A percentile compares a stretch with the other conserved stretches of the same genome.
Evolutionary conservation across 2,329 filamentous ascomycete species (phyloP).

Genomic region (Juglanconis sp.): DNA sequence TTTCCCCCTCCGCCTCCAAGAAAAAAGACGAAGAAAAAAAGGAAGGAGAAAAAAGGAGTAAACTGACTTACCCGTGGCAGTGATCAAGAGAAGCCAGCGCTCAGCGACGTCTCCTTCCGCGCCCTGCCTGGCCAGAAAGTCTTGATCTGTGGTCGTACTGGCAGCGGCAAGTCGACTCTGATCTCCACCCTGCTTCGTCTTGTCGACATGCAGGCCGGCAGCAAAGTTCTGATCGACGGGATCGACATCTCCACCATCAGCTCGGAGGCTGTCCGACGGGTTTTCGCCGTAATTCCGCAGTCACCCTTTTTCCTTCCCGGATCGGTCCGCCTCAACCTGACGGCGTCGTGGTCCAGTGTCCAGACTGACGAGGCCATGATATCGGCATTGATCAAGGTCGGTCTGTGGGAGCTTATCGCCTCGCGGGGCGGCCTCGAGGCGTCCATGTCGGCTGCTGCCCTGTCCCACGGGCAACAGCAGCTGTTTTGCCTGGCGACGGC

Average conservation of each 20-base stretch:
- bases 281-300: constrained; percentile 46
- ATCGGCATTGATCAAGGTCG: constrained; percentile 39
- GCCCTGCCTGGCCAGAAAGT: neutral
- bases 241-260: constrained; percentile 31
- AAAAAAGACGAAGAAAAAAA: too few relatives aligned
- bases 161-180: constrained; percentile 20
- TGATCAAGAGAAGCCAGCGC: too few relatives aligned
- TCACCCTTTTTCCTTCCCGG: constrained; percentile 27
- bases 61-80: too few relatives aligned
- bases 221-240: constrained; percentile 41
- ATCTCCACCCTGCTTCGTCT: constrained; percentile 39
- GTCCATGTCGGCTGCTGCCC: neutral
- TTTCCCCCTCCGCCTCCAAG: too few relatives aligned
- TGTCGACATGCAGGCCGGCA: constrained; percentile 38
- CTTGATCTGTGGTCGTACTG: neutral
- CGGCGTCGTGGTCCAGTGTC: neutral
- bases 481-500: constrained; percentile 56
- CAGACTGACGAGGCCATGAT: constrained; percentile 26
- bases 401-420: constrained; percentile 32
- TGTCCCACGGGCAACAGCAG: neutral
- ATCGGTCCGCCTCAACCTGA: neutral
- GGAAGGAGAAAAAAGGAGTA: too few relatives aligned
- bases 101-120: too few relatives aligned
- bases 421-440: neutral
- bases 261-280: constrained; percentile 23